Evolutionary conservation across 768 basidiomycete genomes (phyloP), one percentile per base, ranked within the genome.

Genomic region (Sarcodon aspratus): DNA sequence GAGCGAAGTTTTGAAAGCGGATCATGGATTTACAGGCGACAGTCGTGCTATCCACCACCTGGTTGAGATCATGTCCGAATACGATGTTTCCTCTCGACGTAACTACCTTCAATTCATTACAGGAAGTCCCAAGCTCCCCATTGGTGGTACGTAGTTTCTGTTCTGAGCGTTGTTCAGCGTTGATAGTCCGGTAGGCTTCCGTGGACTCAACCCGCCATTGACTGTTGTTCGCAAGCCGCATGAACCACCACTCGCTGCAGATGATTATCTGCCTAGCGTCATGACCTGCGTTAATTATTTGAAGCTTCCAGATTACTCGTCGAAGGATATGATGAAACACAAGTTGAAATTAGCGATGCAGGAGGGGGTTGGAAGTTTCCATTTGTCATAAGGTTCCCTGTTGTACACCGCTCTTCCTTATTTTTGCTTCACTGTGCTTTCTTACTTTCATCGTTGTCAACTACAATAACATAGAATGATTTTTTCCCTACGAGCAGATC

Each of bases 221-320:
- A 99, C 96, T 2, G 94, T 99, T 17, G 95, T 99, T 15, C 82
- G 95, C 53, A 98, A 98, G 66, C 93, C 90, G 8, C 93, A 95
- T 56, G 96, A 97, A 65, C 73, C 86, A 7, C 87, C 93, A 9
- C 72, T 96, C 50, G 80, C 79, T 6, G 88, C 95, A 7, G 92
- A 98, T 61, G 90, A 96, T 60, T 94, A 96, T 61, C 72, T 98
- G 31, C 94, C 94, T 0, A 94, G 90, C 58, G 94, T 97, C 32
- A 98, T 98, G 96, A 98, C 96, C 3, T 99, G 96, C 64, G 94
- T 92, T 52, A 92, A 93, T 66, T 95, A 92, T 61, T 69, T 99
- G 60, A 99, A 99, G 65, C 71, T 97, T 55, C 95, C 95, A 0
- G 93, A 97, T 59, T 98, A 98, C 63, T 90, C 87, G 49, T 82